Conservation (phyloP, 2,329 filamentous ascomycete genomes). For the Beauveria bassiana region DNA sequence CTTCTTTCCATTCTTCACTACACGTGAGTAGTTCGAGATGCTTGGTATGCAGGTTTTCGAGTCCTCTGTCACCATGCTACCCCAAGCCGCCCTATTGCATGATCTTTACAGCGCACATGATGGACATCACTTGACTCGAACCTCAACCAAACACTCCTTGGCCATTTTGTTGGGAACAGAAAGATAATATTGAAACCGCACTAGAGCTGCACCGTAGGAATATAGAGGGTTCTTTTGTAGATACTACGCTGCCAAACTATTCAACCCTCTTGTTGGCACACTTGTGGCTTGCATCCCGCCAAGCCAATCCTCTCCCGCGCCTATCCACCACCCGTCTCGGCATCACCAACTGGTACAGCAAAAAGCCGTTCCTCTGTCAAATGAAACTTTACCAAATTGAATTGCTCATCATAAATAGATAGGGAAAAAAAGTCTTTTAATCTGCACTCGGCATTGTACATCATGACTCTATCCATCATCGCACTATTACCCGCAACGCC, state of each 20-base stretch:
- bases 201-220: not conserved
- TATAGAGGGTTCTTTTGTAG: not conserved
- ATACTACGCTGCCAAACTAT: not conserved
- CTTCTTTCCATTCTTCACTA: too few species aligned
- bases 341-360: not conserved
- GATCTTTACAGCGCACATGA: conserved; percentile 2
- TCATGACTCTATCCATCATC: conserved; percentile 19
- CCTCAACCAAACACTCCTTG: not conserved
- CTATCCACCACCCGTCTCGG: too few species aligned
- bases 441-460: conserved; percentile 4
- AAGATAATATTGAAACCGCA: too few species aligned
- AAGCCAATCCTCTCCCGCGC: too few species aligned
- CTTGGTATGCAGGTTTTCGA: too few species aligned
- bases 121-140: not conserved
- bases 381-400: too few species aligned
- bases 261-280: too few species aligned
- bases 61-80: not conserved
- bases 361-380: too few species aligned
- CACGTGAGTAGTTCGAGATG: too few species aligned
- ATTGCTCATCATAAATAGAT: not conserved
- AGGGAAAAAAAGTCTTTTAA: not conserved
- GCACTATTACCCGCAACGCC: conserved; percentile 31
- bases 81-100: not conserved
- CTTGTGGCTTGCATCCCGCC: too few species aligned
- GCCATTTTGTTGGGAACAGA: not conserved